Conservation (phyloP, 2,329 filamentous ascomycete species). For the Arthrobotrys pseudoclavata region DNA sequence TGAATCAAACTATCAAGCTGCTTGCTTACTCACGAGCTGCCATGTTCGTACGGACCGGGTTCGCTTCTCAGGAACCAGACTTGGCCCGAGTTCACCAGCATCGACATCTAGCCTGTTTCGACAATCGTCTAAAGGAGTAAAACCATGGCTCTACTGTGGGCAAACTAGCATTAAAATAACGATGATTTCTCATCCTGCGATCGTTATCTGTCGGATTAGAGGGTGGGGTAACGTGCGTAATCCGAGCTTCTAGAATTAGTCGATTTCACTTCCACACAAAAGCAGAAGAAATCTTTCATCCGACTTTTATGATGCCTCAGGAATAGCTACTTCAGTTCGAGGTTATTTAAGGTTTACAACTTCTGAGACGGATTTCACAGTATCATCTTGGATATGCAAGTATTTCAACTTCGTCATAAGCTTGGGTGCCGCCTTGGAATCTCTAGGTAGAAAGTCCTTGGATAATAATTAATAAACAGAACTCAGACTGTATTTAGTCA, state of each 20-base stretch:
- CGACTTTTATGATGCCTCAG: not conserved
- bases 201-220: not conserved
- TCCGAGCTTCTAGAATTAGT: slow-evolving; percentile 6
- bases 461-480: not conserved
- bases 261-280: not conserved
- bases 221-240: not conserved
- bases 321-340: not conserved
- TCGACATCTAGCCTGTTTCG: not conserved
- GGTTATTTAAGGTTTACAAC: not conserved
- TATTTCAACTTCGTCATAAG: no score
- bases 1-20: not conserved
- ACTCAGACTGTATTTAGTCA: not conserved
- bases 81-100: not conserved
- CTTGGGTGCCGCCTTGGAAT: no score
- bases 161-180: not conserved
- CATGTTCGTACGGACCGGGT: not conserved
- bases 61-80: not conserved
- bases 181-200: not conserved
- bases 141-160: not conserved
- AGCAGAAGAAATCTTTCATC: not conserved
- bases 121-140: slow-evolving; percentile 6
- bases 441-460: no score
- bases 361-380: not conserved
- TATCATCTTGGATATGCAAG: not conserved
- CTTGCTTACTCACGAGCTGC: not conserved